These are phyloP conservation scores for Chytriomyces hyalinus DNA, from an alignment of 192 early-diverging fungal genomes.

Conservation along the genomic window DNA sequence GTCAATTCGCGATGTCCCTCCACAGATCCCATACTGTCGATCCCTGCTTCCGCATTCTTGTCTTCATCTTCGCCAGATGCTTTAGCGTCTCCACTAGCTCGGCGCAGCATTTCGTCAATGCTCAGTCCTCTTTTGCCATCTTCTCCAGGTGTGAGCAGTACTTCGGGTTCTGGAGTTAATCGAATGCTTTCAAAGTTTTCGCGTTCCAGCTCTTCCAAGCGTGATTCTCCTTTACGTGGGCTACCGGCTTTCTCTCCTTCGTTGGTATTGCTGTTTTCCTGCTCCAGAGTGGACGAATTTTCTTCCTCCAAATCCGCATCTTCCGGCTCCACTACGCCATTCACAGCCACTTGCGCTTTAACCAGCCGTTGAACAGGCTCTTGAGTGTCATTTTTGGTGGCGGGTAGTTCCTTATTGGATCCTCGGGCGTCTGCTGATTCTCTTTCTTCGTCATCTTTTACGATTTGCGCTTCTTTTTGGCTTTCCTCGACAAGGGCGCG, in stretches of 20 bases:
- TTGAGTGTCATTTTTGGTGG: background rate
- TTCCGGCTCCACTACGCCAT: constrained; percentile 1
- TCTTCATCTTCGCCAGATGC: background rate
- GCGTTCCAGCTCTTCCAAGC: constrained; percentile 49
- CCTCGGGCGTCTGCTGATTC: constrained; percentile 5
- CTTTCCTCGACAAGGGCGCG: constrained; percentile 74
- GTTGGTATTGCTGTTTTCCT: background rate
- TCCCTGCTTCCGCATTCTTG: constrained; percentile 34
- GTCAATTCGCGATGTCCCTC: constrained; percentile 29
- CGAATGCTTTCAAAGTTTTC: constrained; percentile 36
- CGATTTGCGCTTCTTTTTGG: constrained; percentile 39
- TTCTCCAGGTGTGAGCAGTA: constrained; percentile 5
- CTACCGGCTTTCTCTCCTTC: constrained; percentile 40
- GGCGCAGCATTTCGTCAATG: constrained; percentile 56
- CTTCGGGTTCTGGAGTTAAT: constrained; percentile 38
- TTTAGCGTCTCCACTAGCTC: constrained; percentile 34
- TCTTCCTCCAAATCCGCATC: constrained; percentile 29
- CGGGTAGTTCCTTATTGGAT: constrained; percentile 16
- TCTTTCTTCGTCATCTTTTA: constrained; percentile 36
- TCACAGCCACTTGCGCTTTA: constrained; percentile 9
- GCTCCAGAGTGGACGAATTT: constrained; percentile 8
- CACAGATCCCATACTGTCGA: constrained; percentile 28
- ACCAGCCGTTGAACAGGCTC: background rate
- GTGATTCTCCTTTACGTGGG: constrained; percentile 35
- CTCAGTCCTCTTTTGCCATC: constrained; percentile 36